These are phyloP conservation scores for Colletotrichum magnum DNA, from an alignment of 2,329 filamentous ascomycete genomes.

Conservation along the genomic window DNA sequence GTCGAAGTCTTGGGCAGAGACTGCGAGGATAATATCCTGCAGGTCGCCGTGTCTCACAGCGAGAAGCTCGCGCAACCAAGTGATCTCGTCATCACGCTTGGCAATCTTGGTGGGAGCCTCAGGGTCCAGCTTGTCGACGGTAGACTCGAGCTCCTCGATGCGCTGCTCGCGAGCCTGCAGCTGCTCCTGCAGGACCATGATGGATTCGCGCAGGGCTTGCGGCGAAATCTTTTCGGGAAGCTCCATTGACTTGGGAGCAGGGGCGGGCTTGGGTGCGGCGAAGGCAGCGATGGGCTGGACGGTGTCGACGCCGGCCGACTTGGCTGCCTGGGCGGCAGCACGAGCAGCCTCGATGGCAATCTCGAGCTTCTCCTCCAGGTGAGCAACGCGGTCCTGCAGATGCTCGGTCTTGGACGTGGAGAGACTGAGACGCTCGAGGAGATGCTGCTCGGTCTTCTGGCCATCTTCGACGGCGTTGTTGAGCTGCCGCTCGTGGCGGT, in stretches of 20 bases:
- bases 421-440: conserved; percentile 84
- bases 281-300: conserved; percentile 47
- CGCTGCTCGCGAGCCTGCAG: conserved; percentile 92
- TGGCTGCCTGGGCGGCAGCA: conserved; percentile 84
- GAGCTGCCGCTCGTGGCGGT: conserved; percentile 81
- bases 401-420: conserved; percentile 88
- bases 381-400: conserved; percentile 85
- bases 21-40: conserved; percentile 87
- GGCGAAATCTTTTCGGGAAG: conserved; percentile 91
- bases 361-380: conserved; percentile 91
- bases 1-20: conserved; percentile 83
- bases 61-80: conserved; percentile 93
- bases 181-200: conserved; percentile 96
- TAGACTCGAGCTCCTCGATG: conserved; percentile 88
- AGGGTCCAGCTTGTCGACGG: conserved; percentile 77
- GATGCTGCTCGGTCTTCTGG: conserved; percentile 82
- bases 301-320: conserved; percentile 64
- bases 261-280: conserved; percentile 48
- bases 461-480: conserved; percentile 85
- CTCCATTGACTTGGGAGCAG: conserved; percentile 56
- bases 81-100: conserved; percentile 94
- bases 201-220: conserved; percentile 94
- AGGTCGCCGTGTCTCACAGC: conserved; percentile 92
- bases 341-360: conserved; percentile 90
- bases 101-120: conserved; percentile 87